A percentile compares a stretch with the other conserved stretches of the same genome.
phyloP scores from a whole-genome alignment of 768 basidiomycete genomes.

The Nidularia pulvinata region DNA sequence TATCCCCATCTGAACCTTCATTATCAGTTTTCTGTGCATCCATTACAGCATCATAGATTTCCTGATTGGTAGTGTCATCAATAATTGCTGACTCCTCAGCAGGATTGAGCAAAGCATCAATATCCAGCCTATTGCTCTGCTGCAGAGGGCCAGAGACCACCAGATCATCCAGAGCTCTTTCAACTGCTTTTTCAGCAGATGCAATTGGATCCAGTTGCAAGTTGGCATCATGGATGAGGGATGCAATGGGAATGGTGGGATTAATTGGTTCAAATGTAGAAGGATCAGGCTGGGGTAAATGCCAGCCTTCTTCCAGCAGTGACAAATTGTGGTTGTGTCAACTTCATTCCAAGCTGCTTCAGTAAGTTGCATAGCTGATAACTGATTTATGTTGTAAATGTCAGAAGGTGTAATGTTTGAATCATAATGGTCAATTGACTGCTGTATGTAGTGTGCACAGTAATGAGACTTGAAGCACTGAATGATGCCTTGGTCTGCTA shows the following conservation, averaged over 20 bases:
- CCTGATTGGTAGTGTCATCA: no score
- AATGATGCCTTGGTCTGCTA: conserved; percentile 24
- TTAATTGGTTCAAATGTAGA: conserved; percentile 1
- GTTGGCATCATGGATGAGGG: conserved; percentile 6
- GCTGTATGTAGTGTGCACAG: conserved; percentile 11
- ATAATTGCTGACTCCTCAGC: no score
- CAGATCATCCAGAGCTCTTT: no score
- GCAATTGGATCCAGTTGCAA: neutral
- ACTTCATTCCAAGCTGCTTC: conserved; percentile 22
- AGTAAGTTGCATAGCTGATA: conserved; percentile 25
- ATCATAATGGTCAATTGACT: conserved; percentile 18
- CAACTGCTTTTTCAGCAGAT: no score
- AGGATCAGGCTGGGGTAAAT: conserved; percentile 10
- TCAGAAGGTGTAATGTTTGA: conserved; percentile 11
- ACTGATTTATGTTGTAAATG: conserved; percentile 27
- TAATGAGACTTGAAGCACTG: conserved; percentile 25
- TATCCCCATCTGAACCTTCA: no score
- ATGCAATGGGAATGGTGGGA: conserved; percentile 11
- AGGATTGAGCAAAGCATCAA: no score
- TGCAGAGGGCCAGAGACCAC: no score
- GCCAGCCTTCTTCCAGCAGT: conserved; percentile 24
- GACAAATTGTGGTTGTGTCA: conserved; percentile 15
- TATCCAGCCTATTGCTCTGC: no score
- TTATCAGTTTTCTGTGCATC: no score
- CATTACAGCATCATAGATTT: no score